Base-by-base conservation (phyloP, 768 basidiomycete species). In the Lactifluus subvellereus region DNA sequence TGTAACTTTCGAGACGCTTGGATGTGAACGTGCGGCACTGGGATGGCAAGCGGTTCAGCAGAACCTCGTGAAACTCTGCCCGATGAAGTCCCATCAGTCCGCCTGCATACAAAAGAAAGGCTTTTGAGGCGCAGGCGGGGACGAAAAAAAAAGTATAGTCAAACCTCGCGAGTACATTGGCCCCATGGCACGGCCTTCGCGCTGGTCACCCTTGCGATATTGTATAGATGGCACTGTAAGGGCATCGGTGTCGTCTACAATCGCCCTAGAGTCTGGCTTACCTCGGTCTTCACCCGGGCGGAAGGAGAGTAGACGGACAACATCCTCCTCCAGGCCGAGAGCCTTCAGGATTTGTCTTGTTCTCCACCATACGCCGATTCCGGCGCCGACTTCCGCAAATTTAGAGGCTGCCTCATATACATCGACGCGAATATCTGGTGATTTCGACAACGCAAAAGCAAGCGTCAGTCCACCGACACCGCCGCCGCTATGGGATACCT, bases 171-270 rank as follows among this genome's bases (percentile, higher is more conserved):
- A 82, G 45, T 80, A 71, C 53, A 88, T 70, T 18, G 77, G 77
- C 49, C 80, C 80, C 66, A 88, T 80, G 22, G 78, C 76, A n/a
- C 78, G 42, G 1, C 86, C 86, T 43, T 79, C 71, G 1, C 76
- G 69, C 65, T 83, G 80, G 68, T 89, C 86, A 62, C 84, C 82
- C 71, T 84, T 86, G 54, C 88, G 79, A 65, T 82, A 83, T 51
- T 74, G 74, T 61, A 88, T 80, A 7, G 79, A 67, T 0, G 78
- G 72, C 11, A 81, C 87, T 88, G 56, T 2, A n/a, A 27, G 4
- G 49, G 51, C 3, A 37, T 43, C 50, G 20, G 43, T 45, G 16
- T 18, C 16, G 42, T 64, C 5, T 13, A 30, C 20, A 48, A 22
- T n/a, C 53, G 11, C 32, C 10, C 35, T 4, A 27, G 47, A 35